phyloP scores from a whole-genome alignment of 441 rosid genomes.

The Breynia disticha region DNA sequence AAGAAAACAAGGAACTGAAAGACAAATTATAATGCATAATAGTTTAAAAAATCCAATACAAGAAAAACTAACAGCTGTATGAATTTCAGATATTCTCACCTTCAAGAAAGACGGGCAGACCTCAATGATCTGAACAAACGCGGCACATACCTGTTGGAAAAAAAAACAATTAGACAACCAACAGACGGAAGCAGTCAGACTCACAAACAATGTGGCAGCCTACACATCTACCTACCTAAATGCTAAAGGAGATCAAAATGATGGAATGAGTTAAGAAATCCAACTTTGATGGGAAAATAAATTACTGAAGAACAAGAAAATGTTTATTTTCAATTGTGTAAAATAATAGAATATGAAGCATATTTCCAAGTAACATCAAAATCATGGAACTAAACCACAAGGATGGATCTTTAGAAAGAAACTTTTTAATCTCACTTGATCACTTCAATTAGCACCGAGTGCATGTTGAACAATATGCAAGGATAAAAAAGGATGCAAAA shows the following conservation, averaged over 20 bases:
- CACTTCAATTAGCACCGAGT: no score
- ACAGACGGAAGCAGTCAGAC: constrained; percentile 12
- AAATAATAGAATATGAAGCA: neutral
- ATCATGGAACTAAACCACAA: neutral
- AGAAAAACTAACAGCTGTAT: neutral
- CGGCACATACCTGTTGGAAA: constrained; percentile 73
- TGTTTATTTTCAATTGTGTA: no score
- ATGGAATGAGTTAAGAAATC: constrained; percentile 1
- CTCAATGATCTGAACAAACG: constrained; percentile 92
- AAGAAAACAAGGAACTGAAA: neutral
- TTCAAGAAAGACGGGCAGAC: constrained; percentile 75
- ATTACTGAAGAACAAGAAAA: neutral
- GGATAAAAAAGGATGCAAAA: no score
- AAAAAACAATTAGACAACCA: constrained; percentile 4
- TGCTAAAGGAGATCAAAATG: constrained; percentile 6
- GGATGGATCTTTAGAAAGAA: neutral
- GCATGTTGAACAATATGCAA: no score
- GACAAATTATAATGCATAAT: neutral
- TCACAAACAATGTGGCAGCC: constrained; percentile 4
- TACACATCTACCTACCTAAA: neutral
- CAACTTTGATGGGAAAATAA: neutral
- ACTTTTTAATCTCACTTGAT: neutral
- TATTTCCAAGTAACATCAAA: no score
- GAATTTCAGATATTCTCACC: constrained; percentile 32
- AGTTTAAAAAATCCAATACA: neutral